Percentiles rank a stretch among this genome's conserved stretches.
Evolutionary conservation across 1,284 basidiomycete species (phyloP).

Genomic region (Apiotrichum sp.): DNA sequence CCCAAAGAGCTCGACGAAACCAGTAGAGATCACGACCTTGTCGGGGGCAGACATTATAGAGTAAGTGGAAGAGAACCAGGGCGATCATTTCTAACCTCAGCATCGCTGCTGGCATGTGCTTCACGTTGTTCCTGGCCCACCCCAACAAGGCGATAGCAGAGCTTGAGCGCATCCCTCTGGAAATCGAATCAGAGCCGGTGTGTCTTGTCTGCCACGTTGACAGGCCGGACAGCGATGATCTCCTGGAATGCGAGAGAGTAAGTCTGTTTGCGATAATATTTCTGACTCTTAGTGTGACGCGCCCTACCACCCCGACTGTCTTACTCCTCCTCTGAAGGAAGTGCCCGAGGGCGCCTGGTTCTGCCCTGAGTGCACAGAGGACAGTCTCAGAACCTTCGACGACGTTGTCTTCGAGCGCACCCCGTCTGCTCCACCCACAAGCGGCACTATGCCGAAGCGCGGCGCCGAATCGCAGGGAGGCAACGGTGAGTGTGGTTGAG

Average conservation of each 20-base stretch:
- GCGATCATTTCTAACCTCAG: conserved; percentile 45
- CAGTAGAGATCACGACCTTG: conserved; percentile 64
- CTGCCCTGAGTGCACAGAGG: conserved; percentile 61
- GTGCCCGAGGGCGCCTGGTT: conserved; percentile 92
- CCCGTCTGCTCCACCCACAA: too few relatives aligned
- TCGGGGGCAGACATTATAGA: conserved; percentile 69
- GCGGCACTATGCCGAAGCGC: background rate
- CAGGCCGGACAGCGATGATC: conserved; percentile 61
- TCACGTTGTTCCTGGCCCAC: conserved; percentile 69
- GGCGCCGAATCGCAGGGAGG: background rate
- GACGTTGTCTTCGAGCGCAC: background rate
- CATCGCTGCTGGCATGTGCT: conserved; percentile 77
- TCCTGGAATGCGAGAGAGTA: conserved; percentile 81
- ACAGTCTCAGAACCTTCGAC: conserved; percentile 3
- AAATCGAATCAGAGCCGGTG: conserved; percentile 61
- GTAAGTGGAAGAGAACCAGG: conserved; percentile 48
- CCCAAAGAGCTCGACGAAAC: conserved; percentile 81
- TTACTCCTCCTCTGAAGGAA: conserved; percentile 65
- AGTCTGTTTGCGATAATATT: conserved; percentile 15
- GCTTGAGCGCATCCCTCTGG: conserved; percentile 67
- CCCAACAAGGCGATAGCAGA: conserved; percentile 60
- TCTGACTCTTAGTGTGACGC: conserved; percentile 63
- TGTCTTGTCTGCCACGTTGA: conserved; percentile 65
- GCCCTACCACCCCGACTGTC: conserved; percentile 78
- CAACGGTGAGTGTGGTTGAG: background rate